Base-by-base conservation (phyloP, 352 stramenopile genomes). In the Hyaloperonospora arabidopsidis region DNA sequence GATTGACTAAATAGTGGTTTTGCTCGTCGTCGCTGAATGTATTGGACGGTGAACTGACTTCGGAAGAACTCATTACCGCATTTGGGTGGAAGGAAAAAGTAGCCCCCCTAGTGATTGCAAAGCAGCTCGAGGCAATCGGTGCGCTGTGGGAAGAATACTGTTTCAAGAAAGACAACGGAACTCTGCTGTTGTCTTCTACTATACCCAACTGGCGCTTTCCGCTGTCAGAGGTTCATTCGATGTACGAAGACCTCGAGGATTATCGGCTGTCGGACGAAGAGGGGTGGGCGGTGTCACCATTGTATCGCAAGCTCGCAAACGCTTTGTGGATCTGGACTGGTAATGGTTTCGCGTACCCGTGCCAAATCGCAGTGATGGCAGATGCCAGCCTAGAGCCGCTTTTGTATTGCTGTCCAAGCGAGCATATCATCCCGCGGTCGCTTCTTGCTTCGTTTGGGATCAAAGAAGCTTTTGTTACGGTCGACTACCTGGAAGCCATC, bases 291-390 rank as follows among this genome's bases (percentile, higher is more conserved):
- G 50, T 58, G 14, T 63, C 60, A 49, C 18, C 52, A 15, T 49
- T 76, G 36, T 65, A 74, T 56, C 44, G 71, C n/a, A 68, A 67
- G 15, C 45, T 91, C 10, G 50, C 51, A 25, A 66, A 77, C 47
- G 54, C 66, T 17, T 36, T 68, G 8, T 91, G 81, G 81, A 71
- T 91, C 22, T 91, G 81, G 79, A 89, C 79, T 6, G 76, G 79
- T 19, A 80, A 73, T 41, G 28, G 21, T 1, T 89, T 89, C 69
- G 66, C 59, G 11, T 68, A 65, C 1, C 57, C 78, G 17, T 69
- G 65, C 5, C 74, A 86, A 64, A 58, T 91, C 14, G 81, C 81
- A 19, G 52, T 75, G 12, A 50, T 79, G 25, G 59, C 60, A 5
- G 70, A 84, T 10, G 22, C 55, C 28, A 60, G 60, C 5, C 52